Evolutionary conservation across 768 basidiomycete genomes (phyloP).

Genomic region (Tephrocybe sp.): DNA sequence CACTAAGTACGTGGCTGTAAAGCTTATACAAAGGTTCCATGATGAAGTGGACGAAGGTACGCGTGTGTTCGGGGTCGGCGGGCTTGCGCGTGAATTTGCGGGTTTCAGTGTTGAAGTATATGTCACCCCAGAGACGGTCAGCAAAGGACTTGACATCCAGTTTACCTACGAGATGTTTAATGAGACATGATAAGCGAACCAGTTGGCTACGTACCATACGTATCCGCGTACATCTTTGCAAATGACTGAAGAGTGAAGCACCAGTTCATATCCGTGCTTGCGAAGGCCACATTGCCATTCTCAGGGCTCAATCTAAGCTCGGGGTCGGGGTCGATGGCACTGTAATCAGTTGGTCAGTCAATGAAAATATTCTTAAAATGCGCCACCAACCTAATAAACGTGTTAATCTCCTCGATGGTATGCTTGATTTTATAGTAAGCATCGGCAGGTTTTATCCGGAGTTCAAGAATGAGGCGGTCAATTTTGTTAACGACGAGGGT

Average conservation of each 20-base stretch:
- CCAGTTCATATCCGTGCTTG: constrained; percentile 96
- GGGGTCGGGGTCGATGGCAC: constrained; percentile 86
- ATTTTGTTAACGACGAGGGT: constrained; percentile 97
- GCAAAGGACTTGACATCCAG: constrained; percentile 88
- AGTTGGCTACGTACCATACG: constrained; percentile 60
- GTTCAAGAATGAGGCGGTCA: constrained; percentile 93
- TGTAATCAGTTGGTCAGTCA: constrained; percentile 24
- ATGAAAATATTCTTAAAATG: not conserved
- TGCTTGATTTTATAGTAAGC: constrained; percentile 99
- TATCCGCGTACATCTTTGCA: constrained; percentile 94
- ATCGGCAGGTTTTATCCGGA: constrained; percentile 92
- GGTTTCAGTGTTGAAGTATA: constrained; percentile 84
- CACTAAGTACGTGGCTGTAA: constrained; percentile 92
- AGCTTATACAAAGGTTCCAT: constrained; percentile 96
- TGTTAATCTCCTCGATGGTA: constrained; percentile 98
- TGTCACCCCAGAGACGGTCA: constrained; percentile 94
- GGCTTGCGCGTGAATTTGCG: constrained; percentile 91
- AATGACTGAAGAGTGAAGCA: constrained; percentile 95
- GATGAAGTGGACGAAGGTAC: constrained; percentile 95
- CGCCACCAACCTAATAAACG: constrained; percentile 77
- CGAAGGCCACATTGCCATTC: constrained; percentile 95
- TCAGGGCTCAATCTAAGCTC: constrained; percentile 90
- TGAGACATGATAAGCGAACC: not conserved
- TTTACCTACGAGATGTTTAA: constrained; percentile 44
- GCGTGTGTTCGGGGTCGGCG: constrained; percentile 71